Percentiles rank a stretch among this genome's conserved stretches.
Evolutionary conservation across 441 rosid species (phyloP).

Genomic region (Erysimum cheiri): DNA sequence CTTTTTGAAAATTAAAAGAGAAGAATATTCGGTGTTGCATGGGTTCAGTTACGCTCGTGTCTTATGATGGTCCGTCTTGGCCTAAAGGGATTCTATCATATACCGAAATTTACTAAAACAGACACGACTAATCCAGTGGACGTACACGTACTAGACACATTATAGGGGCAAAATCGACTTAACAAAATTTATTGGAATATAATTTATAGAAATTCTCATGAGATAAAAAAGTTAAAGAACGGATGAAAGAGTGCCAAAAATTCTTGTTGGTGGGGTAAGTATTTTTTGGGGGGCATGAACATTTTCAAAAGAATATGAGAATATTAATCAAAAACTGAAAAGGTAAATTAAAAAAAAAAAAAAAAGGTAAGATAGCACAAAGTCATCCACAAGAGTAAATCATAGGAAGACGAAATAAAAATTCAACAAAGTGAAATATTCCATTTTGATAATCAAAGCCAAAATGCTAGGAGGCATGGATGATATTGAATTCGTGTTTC

Average conservation of each 20-base stretch:
- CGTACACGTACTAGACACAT: neutral
- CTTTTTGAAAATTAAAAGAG: neutral
- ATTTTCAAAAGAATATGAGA: constrained; percentile 26
- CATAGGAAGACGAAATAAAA: constrained; percentile 22
- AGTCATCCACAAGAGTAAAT: constrained; percentile 35
- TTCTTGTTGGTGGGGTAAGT: constrained; percentile 29
- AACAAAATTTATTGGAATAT: constrained; percentile 25
- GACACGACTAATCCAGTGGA: constrained; percentile 8
- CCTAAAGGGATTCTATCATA: constrained; percentile 5
- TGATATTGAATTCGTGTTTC: neutral
- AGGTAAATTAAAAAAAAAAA: neutral
- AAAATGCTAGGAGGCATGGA: constrained; percentile 1
- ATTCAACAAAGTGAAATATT: constrained; percentile 36
- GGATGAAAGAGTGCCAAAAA: constrained; percentile 27
- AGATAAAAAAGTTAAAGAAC: constrained; percentile 31
- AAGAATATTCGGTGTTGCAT: constrained; percentile 33
- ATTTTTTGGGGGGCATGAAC: constrained; percentile 12
- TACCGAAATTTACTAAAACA: neutral
- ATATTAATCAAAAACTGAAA: constrained; percentile 28
- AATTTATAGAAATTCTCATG: constrained; percentile 9
- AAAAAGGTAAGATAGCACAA: constrained; percentile 20
- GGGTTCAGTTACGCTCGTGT: constrained; percentile 35
- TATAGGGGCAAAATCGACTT: constrained; percentile 15
- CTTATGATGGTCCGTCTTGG: constrained; percentile 17
- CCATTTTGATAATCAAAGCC: constrained; percentile 40